Conservation (phyloP, 2,329 filamentous ascomycete genomes). For the Ceratocystis variospora region DNA sequence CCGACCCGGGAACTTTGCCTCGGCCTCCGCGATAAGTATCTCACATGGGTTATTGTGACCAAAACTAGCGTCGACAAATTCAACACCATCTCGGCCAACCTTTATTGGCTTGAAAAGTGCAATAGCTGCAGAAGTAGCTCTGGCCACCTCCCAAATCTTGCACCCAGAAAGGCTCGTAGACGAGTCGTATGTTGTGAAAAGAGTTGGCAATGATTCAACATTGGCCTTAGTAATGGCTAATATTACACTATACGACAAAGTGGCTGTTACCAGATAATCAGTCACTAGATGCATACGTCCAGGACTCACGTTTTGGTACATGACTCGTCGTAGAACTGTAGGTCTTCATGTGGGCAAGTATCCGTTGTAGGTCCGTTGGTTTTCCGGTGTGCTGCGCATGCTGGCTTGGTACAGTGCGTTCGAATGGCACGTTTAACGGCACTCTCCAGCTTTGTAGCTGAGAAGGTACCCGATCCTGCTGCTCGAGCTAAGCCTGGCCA, state of each 20-base stretch:
- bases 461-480: not conserved
- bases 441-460: not conserved
- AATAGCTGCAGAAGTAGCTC: constrained; percentile 24
- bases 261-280: not conserved
- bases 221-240: not conserved
- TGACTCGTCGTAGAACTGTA: not conserved
- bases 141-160: constrained; percentile 25
- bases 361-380: not conserved
- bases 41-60: constrained; percentile 26
- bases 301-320: not conserved
- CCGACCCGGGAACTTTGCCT: constrained; percentile 21
- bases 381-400: not conserved
- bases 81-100: constrained; percentile 22
- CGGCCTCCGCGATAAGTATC: constrained; percentile 24
- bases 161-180: constrained; percentile 20
- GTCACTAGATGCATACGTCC: not conserved
- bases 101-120: constrained; percentile 25
- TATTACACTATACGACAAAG: not conserved
- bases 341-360: not conserved
- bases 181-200: constrained; percentile 24
- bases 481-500: not conserved
- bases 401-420: not conserved
- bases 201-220: constrained; percentile 19
- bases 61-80: constrained; percentile 25
- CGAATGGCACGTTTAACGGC: not conserved